Evolutionary conservation across 768 basidiomycete genomes (phyloP), one percentile per base, ranked within the genome.

Genomic region (Boletus huronensis): DNA sequence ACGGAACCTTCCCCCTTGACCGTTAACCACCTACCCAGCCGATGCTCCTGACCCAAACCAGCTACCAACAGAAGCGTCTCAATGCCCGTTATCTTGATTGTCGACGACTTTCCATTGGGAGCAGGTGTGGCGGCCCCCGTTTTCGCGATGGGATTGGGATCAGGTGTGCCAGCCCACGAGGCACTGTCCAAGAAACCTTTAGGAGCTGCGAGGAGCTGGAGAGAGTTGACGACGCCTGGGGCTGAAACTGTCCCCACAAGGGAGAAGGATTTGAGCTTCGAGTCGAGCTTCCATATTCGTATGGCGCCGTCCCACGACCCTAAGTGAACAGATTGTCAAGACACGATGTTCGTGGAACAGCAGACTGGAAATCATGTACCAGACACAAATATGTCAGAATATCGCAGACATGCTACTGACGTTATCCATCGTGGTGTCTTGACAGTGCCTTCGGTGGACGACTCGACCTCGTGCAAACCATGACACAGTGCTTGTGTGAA

Each of bases 231-330:
- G 53, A 96, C 82, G 0, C 97, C 97, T 0, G 77, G 80, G 0
- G 82, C 85, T 1, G 83, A 74, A 19, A 95, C 71, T 6, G 77
- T 81, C 14, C 84, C 85, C 13, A 85, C 64, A 2, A 80, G 80
- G 13, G 82, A 71, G 71, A 99, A 96, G 0, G 86, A 87, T 63
- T 83, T 88, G 14, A 95, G 72, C 58, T 83, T 87, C 1, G 82
- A 63, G 58, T 94, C 89, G 31, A 99, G 76, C 65, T 90, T 87
- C 96, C 97, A 99, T 68, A 99, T 75, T 47, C 90, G 88, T 63
- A 98, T 82, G 45, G 79, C 69, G 42, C 93, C 93, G 58, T 97
- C 93, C 88, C 91, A 98, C 11, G 97, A 98, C 31, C 96, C 94
- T 97, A 57, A 3, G 25, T 8, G 19, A 38, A 40, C 13, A 7